These are phyloP conservation scores for Fraxinus xanthoxyloides DNA, from an alignment of 305 asterid species.

Conservation along the genomic window DNA sequence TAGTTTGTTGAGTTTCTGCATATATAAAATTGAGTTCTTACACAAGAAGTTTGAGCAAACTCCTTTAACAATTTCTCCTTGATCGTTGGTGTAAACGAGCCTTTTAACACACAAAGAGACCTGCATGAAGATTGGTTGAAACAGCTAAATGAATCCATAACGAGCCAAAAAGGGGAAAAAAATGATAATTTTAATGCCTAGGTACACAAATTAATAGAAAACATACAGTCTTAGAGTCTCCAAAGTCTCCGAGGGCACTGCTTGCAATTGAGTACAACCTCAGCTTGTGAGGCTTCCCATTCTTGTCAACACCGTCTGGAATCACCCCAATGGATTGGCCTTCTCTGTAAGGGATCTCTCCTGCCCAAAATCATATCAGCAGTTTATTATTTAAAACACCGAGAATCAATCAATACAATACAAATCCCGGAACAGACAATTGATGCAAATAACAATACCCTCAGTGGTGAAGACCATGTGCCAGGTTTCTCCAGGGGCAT, in stretches of 20 bases:
- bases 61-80: conserved; percentile 81
- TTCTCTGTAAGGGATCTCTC: conserved; percentile 90
- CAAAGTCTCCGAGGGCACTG: conserved; percentile 96
- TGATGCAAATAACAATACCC: conserved; percentile 41
- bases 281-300: conserved; percentile 93
- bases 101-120: conserved; percentile 90
- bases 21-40: conserved; percentile 32
- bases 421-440: not conserved
- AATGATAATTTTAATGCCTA: not conserved
- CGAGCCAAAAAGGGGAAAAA: not conserved
- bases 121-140: conserved; percentile 32
- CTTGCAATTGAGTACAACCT: conserved; percentile 93
- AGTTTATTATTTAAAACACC: not conserved
- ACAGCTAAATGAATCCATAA: not conserved
- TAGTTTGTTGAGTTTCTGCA: not conserved
- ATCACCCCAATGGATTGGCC: conserved; percentile 93
- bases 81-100: conserved; percentile 81
- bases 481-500: conserved; percentile 98
- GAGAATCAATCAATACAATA: not conserved
- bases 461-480: conserved; percentile 97
- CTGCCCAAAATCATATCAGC: conserved; percentile 38
- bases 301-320: conserved; percentile 83
- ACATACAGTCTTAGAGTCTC: conserved; percentile 92
- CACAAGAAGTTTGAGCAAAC: conserved; percentile 98
- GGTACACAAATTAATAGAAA: not conserved